Conservation (phyloP, 192 early-diverging fungal species). For the Coemansia erecta region DNA sequence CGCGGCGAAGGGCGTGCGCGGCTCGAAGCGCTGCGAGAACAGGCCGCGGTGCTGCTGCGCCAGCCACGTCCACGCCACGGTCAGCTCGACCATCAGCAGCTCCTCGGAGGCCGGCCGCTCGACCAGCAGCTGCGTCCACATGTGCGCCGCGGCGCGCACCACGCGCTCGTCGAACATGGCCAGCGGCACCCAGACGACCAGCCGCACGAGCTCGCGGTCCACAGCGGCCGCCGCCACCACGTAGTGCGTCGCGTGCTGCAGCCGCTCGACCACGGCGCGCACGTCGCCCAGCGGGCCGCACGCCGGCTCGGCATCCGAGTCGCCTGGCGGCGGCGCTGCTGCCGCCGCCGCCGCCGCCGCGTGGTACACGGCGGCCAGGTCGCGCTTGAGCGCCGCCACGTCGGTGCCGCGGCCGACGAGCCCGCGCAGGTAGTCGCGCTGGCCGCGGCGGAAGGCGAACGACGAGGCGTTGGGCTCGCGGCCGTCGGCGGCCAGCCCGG, state of each 20-base stretch:
- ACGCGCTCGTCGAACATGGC: constrained; percentile 72
- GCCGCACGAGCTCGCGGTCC: constrained; percentile 64
- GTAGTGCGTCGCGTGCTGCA: constrained; percentile 35
- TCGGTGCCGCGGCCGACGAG: constrained; percentile 25
- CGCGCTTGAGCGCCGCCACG: constrained; percentile 27
- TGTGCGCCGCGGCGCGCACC: constrained; percentile 77
- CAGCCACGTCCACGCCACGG: constrained; percentile 80
- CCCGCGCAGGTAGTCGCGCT: constrained; percentile 42
- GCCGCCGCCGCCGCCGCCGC: constrained; percentile 24
- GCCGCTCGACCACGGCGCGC: constrained; percentile 13
- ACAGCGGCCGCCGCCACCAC: constrained; percentile 15
- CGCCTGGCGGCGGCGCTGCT: neutral
- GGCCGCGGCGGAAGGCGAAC: constrained; percentile 35
- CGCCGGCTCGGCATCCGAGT: neutral
- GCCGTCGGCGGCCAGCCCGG: constrained; percentile 5
- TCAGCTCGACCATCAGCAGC: constrained; percentile 80
- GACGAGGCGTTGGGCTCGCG: constrained; percentile 41
- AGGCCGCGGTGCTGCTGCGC: constrained; percentile 77
- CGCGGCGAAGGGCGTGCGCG: constrained; percentile 75
- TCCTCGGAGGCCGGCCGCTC: constrained; percentile 70
- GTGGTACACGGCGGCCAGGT: constrained; percentile 26
- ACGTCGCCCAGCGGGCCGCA: constrained; percentile 22
- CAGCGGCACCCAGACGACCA: constrained; percentile 86
- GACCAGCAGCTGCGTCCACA: constrained; percentile 90
- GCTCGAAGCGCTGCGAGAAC: constrained; percentile 61